Conservation (phyloP, 2,329 filamentous ascomycete species). For the Peltaster fructicola region DNA sequence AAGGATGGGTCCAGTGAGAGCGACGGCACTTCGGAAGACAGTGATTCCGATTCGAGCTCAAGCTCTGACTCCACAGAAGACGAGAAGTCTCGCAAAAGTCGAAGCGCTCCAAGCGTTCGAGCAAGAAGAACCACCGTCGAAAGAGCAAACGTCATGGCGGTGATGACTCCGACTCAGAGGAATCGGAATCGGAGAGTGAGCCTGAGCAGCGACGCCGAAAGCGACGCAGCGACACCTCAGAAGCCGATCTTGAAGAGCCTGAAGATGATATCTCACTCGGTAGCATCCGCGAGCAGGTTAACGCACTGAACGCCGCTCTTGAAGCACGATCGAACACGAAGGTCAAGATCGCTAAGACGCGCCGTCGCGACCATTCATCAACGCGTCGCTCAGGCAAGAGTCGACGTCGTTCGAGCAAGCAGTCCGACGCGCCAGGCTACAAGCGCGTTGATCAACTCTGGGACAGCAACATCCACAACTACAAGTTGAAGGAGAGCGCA, state of each 20-base stretch:
- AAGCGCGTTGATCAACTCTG: conserved; percentile 50
- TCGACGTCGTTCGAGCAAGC: conserved; percentile 12
- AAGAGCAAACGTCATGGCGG: conserved; percentile 4
- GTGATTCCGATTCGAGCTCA: no score
- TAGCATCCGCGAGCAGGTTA: conserved; percentile 2
- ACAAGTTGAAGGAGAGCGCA: conserved; percentile 49
- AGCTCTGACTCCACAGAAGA: conserved; percentile 5
- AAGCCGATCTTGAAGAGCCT: conserved; percentile 5
- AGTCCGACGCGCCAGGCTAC: conserved; percentile 38
- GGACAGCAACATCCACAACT: conserved; percentile 42
- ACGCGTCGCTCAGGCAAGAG: conserved; percentile 9
- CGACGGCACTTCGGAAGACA: no score
- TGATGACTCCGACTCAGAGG: conserved; percentile 1
- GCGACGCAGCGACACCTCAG: no score
- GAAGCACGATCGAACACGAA: conserved; percentile 7
- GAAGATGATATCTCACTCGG: conserved; percentile 6
- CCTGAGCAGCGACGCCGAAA: no score
- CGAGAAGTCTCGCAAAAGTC: neutral
- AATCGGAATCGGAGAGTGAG: no score
- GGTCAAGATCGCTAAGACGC: conserved; percentile 7
- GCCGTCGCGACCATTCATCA: conserved; percentile 2
- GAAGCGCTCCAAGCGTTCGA: conserved; percentile 6
- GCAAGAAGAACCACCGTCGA: conserved; percentile 8
- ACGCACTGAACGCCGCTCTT: conserved; percentile 10
- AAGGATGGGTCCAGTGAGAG: no score